Conservation (phyloP, 768 basidiomycete genomes). For the Pleurotus tuoliensis region DNA sequence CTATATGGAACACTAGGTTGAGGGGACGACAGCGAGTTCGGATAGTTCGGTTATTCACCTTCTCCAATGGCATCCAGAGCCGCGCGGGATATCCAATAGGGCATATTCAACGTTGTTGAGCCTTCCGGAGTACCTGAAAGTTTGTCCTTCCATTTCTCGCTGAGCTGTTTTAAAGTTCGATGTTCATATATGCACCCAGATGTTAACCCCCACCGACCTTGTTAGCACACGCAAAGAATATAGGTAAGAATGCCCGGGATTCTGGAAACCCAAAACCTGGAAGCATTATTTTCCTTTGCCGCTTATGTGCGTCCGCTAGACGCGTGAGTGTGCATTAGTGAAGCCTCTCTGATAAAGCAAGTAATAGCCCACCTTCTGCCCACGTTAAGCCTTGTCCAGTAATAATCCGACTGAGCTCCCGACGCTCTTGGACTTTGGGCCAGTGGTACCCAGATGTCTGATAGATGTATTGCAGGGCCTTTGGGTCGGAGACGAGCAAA, state of each 20-base stretch:
- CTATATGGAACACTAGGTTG: constrained; percentile 18
- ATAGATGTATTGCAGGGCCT: constrained; percentile 54
- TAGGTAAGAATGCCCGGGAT: constrained; percentile 43
- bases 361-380: constrained; percentile 41
- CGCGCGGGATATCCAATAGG: constrained; percentile 45
- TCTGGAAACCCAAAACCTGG: constrained; percentile 53
- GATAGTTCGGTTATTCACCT: constrained; percentile 24
- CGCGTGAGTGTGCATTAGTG: too few species aligned
- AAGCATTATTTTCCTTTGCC: constrained; percentile 50
- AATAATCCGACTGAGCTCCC: constrained; percentile 43
- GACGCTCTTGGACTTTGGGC: constrained; percentile 46
- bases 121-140: constrained; percentile 36
- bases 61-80: constrained; percentile 50
- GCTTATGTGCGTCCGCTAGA: constrained; percentile 40
- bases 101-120: constrained; percentile 41
- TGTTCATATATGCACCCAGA: constrained; percentile 18
- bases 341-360: not conserved
- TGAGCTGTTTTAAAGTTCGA: constrained; percentile 29
- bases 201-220: constrained; percentile 30
- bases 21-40: not conserved
- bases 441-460: constrained; percentile 54
- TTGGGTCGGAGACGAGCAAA: constrained; percentile 52
- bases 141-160: constrained; percentile 47
- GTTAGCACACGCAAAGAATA: constrained; percentile 41
- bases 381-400: constrained; percentile 50